These are phyloP conservation scores for Xylaria sp. DNA, from an alignment of 2,329 filamentous ascomycete species.

Conservation along the genomic window DNA sequence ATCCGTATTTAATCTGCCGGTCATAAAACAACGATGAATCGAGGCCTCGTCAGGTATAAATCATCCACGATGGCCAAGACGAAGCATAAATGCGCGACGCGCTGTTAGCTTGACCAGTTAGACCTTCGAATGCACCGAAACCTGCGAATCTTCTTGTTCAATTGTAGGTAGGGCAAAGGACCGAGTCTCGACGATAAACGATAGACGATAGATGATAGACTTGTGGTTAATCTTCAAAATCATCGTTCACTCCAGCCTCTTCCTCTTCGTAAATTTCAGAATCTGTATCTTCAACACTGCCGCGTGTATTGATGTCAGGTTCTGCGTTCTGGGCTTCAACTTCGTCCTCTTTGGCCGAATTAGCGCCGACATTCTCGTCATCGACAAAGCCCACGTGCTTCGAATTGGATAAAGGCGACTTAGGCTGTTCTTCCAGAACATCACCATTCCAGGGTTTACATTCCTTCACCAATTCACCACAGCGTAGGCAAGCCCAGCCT, in stretches of 20 bases:
- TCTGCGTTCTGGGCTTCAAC: slow-evolving; percentile 34
- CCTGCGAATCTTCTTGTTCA: not conserved
- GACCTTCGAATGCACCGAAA: not conserved
- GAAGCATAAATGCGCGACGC: not conserved
- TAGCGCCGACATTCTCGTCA: slow-evolving; percentile 52
- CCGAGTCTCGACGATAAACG: not conserved
- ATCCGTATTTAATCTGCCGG: not conserved
- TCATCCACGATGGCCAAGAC: not conserved
- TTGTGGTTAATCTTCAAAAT: slow-evolving; percentile 44
- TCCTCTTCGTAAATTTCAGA: slow-evolving; percentile 51
- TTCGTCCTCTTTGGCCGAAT: slow-evolving; percentile 43
- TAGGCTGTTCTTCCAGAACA: slow-evolving; percentile 70
- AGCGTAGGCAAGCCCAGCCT: slow-evolving; percentile 91
- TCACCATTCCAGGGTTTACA: slow-evolving; percentile 94
- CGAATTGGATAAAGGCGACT: slow-evolving; percentile 54
- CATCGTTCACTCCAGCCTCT: slow-evolving; percentile 47
- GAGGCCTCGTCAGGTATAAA: not conserved
- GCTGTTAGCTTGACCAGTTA: not conserved
- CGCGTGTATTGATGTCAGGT: slow-evolving; percentile 17
- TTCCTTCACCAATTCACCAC: slow-evolving; percentile 83
- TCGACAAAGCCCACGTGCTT: slow-evolving; percentile 74
- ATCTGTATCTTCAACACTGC: slow-evolving; percentile 44
- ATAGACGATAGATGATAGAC: not conserved
- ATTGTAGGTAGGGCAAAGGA: not conserved
- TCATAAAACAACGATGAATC: not conserved